Percentiles rank a stretch among this genome's conserved stretches.
Evolutionary conservation across 768 basidiomycete species (phyloP).

Genomic region (Boletus barrowsii): DNA sequence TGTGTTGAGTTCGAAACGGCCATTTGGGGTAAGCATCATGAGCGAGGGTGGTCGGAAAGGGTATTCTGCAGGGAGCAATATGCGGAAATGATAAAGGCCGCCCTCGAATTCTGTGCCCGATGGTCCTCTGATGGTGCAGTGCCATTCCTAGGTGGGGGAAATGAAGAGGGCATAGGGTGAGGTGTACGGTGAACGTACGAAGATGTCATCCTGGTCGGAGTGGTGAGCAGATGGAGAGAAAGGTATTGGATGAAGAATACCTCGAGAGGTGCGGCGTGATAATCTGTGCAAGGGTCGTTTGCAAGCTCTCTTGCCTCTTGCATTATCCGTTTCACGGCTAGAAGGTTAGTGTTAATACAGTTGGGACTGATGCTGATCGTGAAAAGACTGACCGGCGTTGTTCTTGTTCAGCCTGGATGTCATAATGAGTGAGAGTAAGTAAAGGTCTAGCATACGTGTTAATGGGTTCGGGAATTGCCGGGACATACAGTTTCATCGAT

Average conservation of each 20-base stretch:
- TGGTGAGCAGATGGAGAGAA: conserved; percentile 8
- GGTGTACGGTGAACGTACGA: conserved; percentile 47
- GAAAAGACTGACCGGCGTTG: conserved; percentile 64
- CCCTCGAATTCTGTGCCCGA: conserved; percentile 88
- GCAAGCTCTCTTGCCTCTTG: conserved; percentile 91
- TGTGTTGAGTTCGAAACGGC: conserved; percentile 94
- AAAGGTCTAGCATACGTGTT: conserved; percentile 3
- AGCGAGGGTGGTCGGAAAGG: conserved; percentile 96
- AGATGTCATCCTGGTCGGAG: conserved; percentile 72
- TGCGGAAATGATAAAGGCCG: conserved; percentile 94
- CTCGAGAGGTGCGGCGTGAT: conserved; percentile 76
- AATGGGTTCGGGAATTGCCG: conserved; percentile 13
- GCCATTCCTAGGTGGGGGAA: conserved; percentile 68
- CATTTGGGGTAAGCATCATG: conserved; percentile 94
- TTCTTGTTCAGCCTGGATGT: conserved; percentile 72
- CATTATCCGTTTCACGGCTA: conserved; percentile 95
- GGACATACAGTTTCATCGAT: background rate
- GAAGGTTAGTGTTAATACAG: background rate
- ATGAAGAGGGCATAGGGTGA: conserved; percentile 20
- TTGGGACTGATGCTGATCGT: background rate
- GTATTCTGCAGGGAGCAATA: conserved; percentile 88
- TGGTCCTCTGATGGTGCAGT: conserved; percentile 93
- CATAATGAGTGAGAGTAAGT: conserved; percentile 16
- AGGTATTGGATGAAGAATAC: conserved; percentile 38
- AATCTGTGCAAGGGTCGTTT: conserved; percentile 82